Base-by-base conservation (phyloP, 2,329 filamentous ascomycete species). In the Scedosporium apiospermum region DNA sequence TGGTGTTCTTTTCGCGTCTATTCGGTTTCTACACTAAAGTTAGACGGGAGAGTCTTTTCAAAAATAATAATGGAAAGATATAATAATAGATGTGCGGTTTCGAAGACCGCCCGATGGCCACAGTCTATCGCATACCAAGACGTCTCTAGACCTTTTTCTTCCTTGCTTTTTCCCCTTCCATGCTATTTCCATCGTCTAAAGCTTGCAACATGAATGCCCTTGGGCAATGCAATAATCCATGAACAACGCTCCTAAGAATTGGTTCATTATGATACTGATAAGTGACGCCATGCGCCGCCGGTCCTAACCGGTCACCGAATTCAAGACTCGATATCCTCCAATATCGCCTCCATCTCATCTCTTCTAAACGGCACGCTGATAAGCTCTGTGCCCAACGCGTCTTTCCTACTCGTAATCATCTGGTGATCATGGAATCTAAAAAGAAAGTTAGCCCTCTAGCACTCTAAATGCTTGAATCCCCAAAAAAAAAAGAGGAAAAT, bases 351-450 rank as follows among this genome's bases (percentile, higher is more conserved):
- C 71, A 98, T 79, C 75, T 99, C 95, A 66, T 96, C 92, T 67
- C 88, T 88, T 53, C 88, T 82, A 70, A 98, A 91, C 0, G 95
- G 95, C 14, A 96, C 85, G 67, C 90, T 89, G 57, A 99, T 75
- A 61, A 95, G 78, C 72, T 98, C 95, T 2, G 89, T 93, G 3
- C 95, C 95, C 63, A 93, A 79, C 0, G 84, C 83, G 73, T 99
- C 93, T 71, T 93, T 93, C 65, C 87, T 85, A 65, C 90, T 96
- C 62, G 91, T 91, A 66, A 99, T 89, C 86, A 99, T 98, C 71
- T 97, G 91, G 77, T 99, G 95, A 70, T 99, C 95, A 72, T 97
- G 91, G 73, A 99, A 95, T 74, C 87, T 89, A 67, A 14, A 27
- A 21, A n/a, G 4, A 59, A n/a, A 16, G 63, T 62, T 71, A 78